A percentile compares a stretch with the other conserved stretches of the same genome.
Evolutionary conservation across 2,329 filamentous ascomycete genomes (phyloP).

Genomic region (Hypoxylon sp.): DNA sequence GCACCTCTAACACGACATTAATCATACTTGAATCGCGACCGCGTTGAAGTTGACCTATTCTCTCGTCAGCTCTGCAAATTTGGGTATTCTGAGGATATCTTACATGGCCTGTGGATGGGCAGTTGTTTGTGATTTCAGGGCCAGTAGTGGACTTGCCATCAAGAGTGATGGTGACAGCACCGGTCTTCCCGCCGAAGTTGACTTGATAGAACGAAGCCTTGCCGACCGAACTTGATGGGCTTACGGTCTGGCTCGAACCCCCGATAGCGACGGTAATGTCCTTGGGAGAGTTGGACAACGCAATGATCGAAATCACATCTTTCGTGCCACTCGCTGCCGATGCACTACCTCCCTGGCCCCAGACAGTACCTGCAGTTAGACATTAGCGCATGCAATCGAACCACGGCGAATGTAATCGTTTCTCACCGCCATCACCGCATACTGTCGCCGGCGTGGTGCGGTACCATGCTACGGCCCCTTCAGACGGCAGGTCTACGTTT

Average conservation of each 20-base stretch:
- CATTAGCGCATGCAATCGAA: conserved; percentile 18
- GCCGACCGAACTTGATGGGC: conserved; percentile 50
- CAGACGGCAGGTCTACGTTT: conserved; percentile 49
- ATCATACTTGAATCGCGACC: conserved; percentile 55
- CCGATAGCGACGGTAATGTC: conserved; percentile 59
- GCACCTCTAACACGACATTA: background rate
- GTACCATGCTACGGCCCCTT: conserved; percentile 53
- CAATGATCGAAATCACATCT: conserved; percentile 63
- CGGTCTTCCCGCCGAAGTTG: conserved; percentile 57
- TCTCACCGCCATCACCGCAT: conserved; percentile 58
- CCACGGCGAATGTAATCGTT: conserved; percentile 8
- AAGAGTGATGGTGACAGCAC: conserved; percentile 59
- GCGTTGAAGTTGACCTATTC: conserved; percentile 56
- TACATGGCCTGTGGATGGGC: conserved; percentile 52
- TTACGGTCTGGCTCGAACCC: conserved; percentile 52
- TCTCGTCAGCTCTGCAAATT: conserved; percentile 26
- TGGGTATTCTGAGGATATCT: conserved; percentile 29
- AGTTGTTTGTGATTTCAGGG: conserved; percentile 55
- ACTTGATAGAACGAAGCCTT: conserved; percentile 58
- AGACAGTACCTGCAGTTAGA: conserved; percentile 54
- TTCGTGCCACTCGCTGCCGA: conserved; percentile 57
- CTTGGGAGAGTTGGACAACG: conserved; percentile 53
- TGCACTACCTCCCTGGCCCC: conserved; percentile 57
- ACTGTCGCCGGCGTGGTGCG: conserved; percentile 50
- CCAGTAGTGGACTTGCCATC: conserved; percentile 58